A percentile compares a stretch with the other conserved stretches of the same genome.
These are phyloP conservation scores for Alternaria angustiovoidea DNA, from an alignment of 2,329 filamentous ascomycete species.

Conservation along the genomic window DNA sequence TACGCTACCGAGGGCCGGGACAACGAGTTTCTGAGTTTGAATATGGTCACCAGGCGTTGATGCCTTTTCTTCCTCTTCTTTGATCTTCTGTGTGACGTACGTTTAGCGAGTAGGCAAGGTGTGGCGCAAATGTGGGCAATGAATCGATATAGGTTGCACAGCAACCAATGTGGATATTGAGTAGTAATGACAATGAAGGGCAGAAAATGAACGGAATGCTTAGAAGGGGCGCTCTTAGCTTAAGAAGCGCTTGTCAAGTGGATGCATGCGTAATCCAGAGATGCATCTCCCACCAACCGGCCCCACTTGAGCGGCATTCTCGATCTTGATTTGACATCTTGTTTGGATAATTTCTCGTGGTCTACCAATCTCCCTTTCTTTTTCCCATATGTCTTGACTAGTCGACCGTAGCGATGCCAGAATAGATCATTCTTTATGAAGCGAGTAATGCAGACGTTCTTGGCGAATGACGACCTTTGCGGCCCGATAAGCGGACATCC, in stretches of 20 bases:
- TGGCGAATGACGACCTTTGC: conserved; percentile 5
- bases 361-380: no score
- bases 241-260: no score
- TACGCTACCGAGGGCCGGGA: conserved; percentile 21
- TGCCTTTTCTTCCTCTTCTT: conserved; percentile 1
- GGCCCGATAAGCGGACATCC: conserved; percentile 4
- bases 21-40: conserved; percentile 10
- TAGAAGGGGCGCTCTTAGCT: not conserved
- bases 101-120: conserved; percentile 1
- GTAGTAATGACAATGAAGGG: not conserved
- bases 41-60: not conserved
- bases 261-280: not conserved
- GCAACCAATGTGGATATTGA: not conserved
- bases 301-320: conserved; percentile 5
- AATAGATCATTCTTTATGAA: not conserved
- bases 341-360: no score
- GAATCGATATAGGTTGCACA: not conserved
- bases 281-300: not conserved
- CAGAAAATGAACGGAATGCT: not conserved
- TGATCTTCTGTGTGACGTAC: not conserved
- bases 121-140: not conserved
- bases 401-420: not conserved
- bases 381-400: not conserved
- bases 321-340: not conserved
- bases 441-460: not conserved